Percentiles rank a stretch among this genome's conserved stretches.
Conservation (phyloP, 1,139 yeast species). For the Candida neerlandica region DNA sequence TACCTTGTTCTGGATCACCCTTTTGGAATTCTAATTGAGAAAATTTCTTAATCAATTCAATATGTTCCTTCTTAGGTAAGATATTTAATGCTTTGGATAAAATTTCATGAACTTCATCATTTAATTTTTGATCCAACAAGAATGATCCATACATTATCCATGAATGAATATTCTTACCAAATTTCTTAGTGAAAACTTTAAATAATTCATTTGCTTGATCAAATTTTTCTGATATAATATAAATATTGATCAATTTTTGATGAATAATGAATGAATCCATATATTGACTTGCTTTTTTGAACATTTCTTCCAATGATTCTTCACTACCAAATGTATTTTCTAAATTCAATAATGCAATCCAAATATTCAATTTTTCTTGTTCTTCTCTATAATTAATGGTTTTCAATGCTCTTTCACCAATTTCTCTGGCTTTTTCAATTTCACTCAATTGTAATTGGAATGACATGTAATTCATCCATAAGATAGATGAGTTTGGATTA, state of each 20-base stretch:
- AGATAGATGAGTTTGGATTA: slow-evolving; percentile 87
- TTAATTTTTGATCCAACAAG: slow-evolving; percentile 59
- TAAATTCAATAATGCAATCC: slow-evolving; percentile 94
- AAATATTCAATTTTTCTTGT: slow-evolving; percentile 86
- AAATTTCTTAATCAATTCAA: slow-evolving; percentile 81
- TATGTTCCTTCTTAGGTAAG: slow-evolving; percentile 75
- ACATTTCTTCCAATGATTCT: slow-evolving; percentile 76
- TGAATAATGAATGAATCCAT: slow-evolving; percentile 88
- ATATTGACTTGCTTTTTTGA: slow-evolving; percentile 83
- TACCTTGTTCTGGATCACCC: slow-evolving; percentile 93
- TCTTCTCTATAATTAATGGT: slow-evolving; percentile 91
- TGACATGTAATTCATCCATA: slow-evolving; percentile 99
- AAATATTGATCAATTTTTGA: slow-evolving; percentile 76
- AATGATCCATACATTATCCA: slow-evolving; percentile 84
- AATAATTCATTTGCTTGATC: slow-evolving; percentile 72
- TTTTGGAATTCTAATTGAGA: slow-evolving; percentile 84
- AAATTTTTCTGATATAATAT: slow-evolving; percentile 68
- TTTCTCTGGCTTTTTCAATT: slow-evolving; percentile 89
- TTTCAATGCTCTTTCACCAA: slow-evolving; percentile 89
- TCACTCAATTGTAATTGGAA: slow-evolving; percentile 95
- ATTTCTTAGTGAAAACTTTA: slow-evolving; percentile 74
- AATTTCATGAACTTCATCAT: slow-evolving; percentile 66
- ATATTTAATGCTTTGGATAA: slow-evolving; percentile 73
- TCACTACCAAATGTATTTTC: slow-evolving; percentile 91
- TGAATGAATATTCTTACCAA: slow-evolving; percentile 67